phyloP scores from a whole-genome alignment of 2,329 filamentous ascomycete genomes.

The Fonsecaea multimorphosa region DNA sequence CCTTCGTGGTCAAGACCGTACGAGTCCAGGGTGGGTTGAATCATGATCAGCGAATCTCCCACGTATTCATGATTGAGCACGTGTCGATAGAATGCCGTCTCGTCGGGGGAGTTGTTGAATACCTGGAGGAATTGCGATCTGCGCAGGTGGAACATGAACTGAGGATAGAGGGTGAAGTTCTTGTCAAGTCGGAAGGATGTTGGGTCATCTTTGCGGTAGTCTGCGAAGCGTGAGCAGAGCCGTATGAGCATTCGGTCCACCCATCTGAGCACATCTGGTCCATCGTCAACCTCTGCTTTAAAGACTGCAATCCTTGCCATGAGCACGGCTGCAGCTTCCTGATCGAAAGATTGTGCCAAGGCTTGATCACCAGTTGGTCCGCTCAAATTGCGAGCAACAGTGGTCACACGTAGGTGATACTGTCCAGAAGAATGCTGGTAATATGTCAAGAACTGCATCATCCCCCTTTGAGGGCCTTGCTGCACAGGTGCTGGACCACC shows the following conservation, averaged over 20 bases:
- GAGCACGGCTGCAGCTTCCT: constrained; percentile 94
- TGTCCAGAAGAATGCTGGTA: constrained; percentile 97
- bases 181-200: constrained; percentile 96
- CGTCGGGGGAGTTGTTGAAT: constrained; percentile 99
- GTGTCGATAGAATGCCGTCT: constrained; percentile 98
- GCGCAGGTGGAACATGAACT: constrained; percentile 99
- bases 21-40: constrained; percentile 94
- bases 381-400: constrained; percentile 86
- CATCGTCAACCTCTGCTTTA: constrained; percentile 97
- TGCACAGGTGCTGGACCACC: constrained; percentile 84
- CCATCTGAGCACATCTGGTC: constrained; percentile 97
- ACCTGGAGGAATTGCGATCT: constrained; percentile 97
- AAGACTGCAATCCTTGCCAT: constrained; percentile 99
- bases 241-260: constrained; percentile 98
- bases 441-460: constrained; percentile 98
- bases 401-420: constrained; percentile 94
- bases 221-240: constrained; percentile 92
- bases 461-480: constrained; percentile 85
- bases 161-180: constrained; percentile 98
- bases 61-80: constrained; percentile 97
- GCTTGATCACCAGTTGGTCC: constrained; percentile 93
- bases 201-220: constrained; percentile 97
- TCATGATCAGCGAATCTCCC: constrained; percentile 97
- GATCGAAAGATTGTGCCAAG: constrained; percentile 95
- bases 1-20: constrained; percentile 97